Evolutionary conservation across 805 yeast genomes (phyloP), one percentile per base, ranked within the genome.

Genomic region (Yamadazyma takamatsuzukensis): DNA sequence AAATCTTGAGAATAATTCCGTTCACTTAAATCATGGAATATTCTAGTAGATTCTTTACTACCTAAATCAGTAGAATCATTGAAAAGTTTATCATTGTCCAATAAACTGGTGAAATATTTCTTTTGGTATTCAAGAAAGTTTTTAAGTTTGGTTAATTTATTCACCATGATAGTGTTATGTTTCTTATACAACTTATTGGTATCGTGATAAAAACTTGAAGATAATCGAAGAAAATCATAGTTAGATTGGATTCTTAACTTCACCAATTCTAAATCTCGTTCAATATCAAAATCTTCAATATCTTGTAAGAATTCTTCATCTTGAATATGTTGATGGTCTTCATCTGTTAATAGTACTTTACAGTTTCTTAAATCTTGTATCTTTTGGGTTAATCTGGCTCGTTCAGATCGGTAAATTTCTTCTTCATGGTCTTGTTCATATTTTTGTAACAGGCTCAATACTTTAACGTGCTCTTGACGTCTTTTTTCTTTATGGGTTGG

Each of bases 41-140:
- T 11, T 15, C 32, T 42, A 12, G 33, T 15, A 11, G 32, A 29
- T 4, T 49, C 54, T 39, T 44, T 50, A 30, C 40, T 41, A 18
- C 40, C 42, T 14, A 55, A 41, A 28, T 56, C 57, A 25, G 47
- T 42, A n/a, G 40, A 31, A 11, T 42, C 48, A 24, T 43, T 43
- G 16, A 36, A 32, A 3, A 18, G 8, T 21, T 42, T 42, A 7
- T 33, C 39, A 23, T 21, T 34, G 12, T 18, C 15, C 9, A 57
- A 33, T n/a, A 45, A 22, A 5, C 49, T 47, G n/a, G 40, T 36
- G 24, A 59, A 57, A 11, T 53, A 32, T n/a, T 48, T 45, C 28
- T 47, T 48, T 34, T 67, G 71, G 39, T 44, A 61, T 40, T 59
- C 63, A 24, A 67, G 53, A 36, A 65, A 66, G 37, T 59, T 55